Evolutionary conservation across 2,329 filamentous ascomycete genomes (phyloP).

Genomic region (Colletotrichum endophyticum): DNA sequence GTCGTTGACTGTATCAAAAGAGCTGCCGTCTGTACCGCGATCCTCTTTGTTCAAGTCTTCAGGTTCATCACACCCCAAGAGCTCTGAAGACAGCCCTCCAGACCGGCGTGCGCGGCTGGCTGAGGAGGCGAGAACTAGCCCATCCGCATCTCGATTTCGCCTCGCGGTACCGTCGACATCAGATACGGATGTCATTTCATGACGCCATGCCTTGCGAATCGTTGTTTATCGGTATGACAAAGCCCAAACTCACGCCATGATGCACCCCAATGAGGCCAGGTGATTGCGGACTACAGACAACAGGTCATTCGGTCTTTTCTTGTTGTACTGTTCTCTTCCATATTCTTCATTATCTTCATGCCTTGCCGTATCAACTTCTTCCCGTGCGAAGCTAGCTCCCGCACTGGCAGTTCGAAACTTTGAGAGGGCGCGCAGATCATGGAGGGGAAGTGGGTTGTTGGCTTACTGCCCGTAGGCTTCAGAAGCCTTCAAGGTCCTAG

Average conservation of each 20-base stretch:
- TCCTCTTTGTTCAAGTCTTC: neutral
- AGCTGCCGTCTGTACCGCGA: neutral
- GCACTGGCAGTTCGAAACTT: slow-evolving; percentile 16
- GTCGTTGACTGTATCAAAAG: slow-evolving; percentile 7
- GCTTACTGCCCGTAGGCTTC: neutral
- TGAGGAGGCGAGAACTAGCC: neutral
- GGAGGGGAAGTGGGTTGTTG: neutral
- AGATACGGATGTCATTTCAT: neutral
- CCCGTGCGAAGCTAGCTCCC: neutral
- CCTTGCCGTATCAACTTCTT: neutral
- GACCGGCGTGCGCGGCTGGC: neutral
- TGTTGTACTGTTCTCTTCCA: neutral
- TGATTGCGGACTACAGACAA: neutral
- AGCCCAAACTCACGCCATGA: neutral
- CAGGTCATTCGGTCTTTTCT: neutral
- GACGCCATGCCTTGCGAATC: slow-evolving; percentile 1
- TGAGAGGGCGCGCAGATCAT: neutral
- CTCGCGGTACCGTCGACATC: neutral
- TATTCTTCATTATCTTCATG: neutral
- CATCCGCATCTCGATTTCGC: neutral
- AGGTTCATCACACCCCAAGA: neutral
- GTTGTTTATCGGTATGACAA: neutral
- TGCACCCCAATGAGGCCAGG: neutral
- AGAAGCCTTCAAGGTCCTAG: neutral
- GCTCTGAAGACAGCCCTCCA: neutral